phyloP scores from a whole-genome alignment of 1,139 yeast genomes.

The Yamadazyma atlantica region DNA sequence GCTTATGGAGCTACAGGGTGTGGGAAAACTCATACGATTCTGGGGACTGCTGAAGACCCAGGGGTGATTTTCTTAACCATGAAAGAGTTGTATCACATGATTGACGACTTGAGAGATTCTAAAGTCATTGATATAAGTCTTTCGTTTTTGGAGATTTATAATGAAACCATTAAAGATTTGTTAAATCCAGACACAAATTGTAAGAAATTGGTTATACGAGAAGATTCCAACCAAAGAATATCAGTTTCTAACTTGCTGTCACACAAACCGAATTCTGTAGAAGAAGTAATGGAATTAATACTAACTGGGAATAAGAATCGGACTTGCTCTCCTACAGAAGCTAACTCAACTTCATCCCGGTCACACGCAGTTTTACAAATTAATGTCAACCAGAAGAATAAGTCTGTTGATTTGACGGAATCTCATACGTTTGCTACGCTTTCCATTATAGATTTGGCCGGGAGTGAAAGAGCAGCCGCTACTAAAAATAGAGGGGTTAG shows the following conservation, averaged over 20 bases:
- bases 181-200: slow-evolving; percentile 54
- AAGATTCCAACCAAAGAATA: slow-evolving; percentile 66
- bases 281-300: slow-evolving; percentile 81
- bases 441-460: slow-evolving; percentile 88
- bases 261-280: slow-evolving; percentile 63
- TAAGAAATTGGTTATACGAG: slow-evolving; percentile 59
- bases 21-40: slow-evolving; percentile 93
- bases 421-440: slow-evolving; percentile 76
- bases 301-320: slow-evolving; percentile 71
- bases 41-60: slow-evolving; percentile 71
- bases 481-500: slow-evolving; percentile 81
- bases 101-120: slow-evolving; percentile 55
- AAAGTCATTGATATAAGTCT: slow-evolving; percentile 60
- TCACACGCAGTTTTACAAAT: slow-evolving; percentile 92
- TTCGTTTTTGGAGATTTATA: slow-evolving; percentile 84
- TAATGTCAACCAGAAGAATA: slow-evolving; percentile 61
- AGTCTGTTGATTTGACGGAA: slow-evolving; percentile 64
- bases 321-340: slow-evolving; percentile 85
- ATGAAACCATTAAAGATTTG: slow-evolving; percentile 82
- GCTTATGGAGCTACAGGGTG: slow-evolving; percentile 77
- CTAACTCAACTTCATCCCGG: slow-evolving; percentile 85
- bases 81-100: slow-evolving; percentile 67
- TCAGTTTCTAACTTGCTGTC: slow-evolving; percentile 72
- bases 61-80: slow-evolving; percentile 81
- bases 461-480: slow-evolving; percentile 91